A percentile compares a stretch with the other conserved stretches of the same genome.
Conservation (phyloP, 1,284 basidiomycete species). For the Leucoagaricus sp. region DNA sequence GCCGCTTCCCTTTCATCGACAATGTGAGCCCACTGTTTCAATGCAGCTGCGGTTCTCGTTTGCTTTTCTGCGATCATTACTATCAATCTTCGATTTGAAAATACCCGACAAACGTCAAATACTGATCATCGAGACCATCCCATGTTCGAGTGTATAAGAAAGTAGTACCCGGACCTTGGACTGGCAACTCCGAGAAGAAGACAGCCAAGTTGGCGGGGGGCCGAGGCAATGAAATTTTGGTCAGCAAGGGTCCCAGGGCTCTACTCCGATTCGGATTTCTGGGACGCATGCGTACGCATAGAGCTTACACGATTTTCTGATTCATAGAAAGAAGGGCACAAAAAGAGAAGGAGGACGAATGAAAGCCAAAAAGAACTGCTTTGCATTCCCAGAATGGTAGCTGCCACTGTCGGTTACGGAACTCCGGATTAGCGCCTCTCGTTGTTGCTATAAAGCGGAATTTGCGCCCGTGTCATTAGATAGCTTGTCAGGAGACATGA, state of each 20-base stretch:
- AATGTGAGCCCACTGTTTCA: conserved; percentile 4
- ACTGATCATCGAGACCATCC: background rate
- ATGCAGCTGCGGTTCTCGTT: background rate
- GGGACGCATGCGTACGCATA: background rate
- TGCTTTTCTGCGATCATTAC: conserved; percentile 3
- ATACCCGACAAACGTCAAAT: background rate
- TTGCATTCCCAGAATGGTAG: background rate
- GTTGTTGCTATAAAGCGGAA: background rate
- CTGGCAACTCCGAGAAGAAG: conserved; percentile 10
- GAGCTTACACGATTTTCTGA: background rate
- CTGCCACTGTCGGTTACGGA: background rate
- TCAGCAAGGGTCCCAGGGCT: conserved; percentile 12
- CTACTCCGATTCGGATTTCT: conserved; percentile 11
- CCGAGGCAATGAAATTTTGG: background rate
- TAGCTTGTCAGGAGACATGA: too few species aligned
- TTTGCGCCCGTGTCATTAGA: background rate
- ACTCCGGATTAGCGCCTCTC: background rate
- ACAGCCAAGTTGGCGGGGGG: background rate
- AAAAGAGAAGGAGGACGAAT: background rate
- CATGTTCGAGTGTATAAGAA: background rate
- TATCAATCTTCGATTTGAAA: background rate
- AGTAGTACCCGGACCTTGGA: background rate
- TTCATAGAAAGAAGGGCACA: conserved; percentile 4
- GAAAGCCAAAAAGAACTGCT: background rate
- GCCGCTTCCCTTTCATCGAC: conserved; percentile 8